Evolutionary conservation across 768 basidiomycete species (phyloP), one percentile per base, ranked within the genome.

Genomic region (Trametes coccinea): DNA sequence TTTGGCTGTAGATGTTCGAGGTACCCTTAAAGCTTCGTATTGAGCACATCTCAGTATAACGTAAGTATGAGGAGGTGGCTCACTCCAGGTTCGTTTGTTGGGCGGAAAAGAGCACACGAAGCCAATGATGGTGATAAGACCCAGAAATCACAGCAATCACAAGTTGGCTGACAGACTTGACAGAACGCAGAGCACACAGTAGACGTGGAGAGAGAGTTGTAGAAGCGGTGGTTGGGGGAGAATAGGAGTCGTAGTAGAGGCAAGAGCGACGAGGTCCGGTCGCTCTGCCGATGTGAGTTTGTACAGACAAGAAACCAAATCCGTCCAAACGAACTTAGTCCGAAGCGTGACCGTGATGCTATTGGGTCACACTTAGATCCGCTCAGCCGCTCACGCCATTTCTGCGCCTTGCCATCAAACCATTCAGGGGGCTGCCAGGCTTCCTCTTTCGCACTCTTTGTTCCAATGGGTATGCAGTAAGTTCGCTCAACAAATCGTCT

Each of bases 251-350:
- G 55, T 47, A 13, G 47, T n/a, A 37, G 37, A 46, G 39, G 47
- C 54, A 39, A 56, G 64, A 51, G 45, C 44, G 60, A 53, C 49
- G 44, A 51, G 31, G 55, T 8, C 51, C 34, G 46, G 53, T 43
- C 56, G 56, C 30, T 56, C 41, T 59, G 51, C 45, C 52, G 62
- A 59, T 47, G 67, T 63, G 66, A 60, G 69, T 64, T 69, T 66
- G 66, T 70, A 68, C 63, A 64, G 62, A 67, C 68, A 72, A 70
- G 70, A 70, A 68, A 69, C 71, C 71, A 70, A 70, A 72, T 72
- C 60, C 49, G 71, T 70, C 66, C 60, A 71, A 62, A 66, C 69
- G 64, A 72, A 70, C 69, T 65, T 69, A 65, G 62, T 70, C 62
- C 65, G 67, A 67, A 55, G 61, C 58, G 71, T 72, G 69, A 72